Conservation (phyloP, 345 rosid species). For the Pugionium dolabratum region DNA sequence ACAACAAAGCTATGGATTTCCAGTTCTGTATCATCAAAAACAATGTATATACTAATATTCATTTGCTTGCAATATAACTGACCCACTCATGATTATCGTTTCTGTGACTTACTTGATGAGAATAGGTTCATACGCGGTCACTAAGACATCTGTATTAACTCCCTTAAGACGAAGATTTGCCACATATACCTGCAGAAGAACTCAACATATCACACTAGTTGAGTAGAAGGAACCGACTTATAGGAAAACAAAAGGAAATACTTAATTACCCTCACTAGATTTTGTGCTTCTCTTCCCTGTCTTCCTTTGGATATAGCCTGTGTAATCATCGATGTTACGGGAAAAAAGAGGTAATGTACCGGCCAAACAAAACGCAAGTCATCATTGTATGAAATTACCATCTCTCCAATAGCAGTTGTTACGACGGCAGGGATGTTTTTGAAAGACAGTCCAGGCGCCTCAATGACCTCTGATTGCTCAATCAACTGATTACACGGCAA, state of each 20-base stretch:
- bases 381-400: slow-evolving; percentile 49
- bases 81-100: background rate
- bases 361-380: background rate
- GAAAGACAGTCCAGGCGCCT: slow-evolving; percentile 51
- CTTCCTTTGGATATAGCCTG: slow-evolving; percentile 76
- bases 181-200: slow-evolving; percentile 58
- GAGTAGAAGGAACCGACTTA: no score
- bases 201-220: background rate
- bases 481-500: slow-evolving; percentile 32
- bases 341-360: no score
- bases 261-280: slow-evolving; percentile 53
- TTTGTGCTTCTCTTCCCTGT: slow-evolving; percentile 89
- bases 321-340: background rate
- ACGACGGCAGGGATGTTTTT: slow-evolving; percentile 48
- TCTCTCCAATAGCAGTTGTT: slow-evolving; percentile 74
- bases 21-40: background rate
- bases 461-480: slow-evolving; percentile 63
- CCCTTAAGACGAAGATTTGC: slow-evolving; percentile 73
- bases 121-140: slow-evolving; percentile 69
- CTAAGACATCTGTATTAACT: slow-evolving; percentile 66
- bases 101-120: slow-evolving; percentile 53
- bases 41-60: background rate
- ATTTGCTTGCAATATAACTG: background rate
- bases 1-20: background rate
- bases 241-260: no score